Evolutionary conservation across 2,329 filamentous ascomycete species (phyloP).

Genomic region (Venturia carpophila): DNA sequence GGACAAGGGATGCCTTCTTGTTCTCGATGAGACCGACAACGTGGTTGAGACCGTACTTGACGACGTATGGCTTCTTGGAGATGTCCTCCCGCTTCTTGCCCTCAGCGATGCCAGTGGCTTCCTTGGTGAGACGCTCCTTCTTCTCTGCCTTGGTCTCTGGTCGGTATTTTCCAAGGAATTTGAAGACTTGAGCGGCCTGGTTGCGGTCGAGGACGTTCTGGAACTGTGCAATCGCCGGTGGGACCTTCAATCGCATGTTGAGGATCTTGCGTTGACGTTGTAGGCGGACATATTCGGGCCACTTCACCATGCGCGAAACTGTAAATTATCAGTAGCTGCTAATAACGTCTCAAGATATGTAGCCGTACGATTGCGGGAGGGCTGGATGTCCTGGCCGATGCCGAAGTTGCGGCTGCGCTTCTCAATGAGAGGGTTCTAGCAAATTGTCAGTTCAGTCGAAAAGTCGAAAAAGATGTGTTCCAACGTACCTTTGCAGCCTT

Average conservation of each 20-base stretch:
- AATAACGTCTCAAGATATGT: constrained; percentile 42
- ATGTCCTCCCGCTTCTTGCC: constrained; percentile 99
- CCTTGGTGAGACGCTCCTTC: constrained; percentile 98
- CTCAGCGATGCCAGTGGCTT: constrained; percentile 94
- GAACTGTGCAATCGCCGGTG: constrained; percentile 95
- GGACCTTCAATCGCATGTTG: constrained; percentile 96
- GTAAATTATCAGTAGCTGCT: background rate
- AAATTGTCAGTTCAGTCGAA: constrained; percentile 19
- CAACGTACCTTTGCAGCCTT: constrained; percentile 88
- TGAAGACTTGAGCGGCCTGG: constrained; percentile 93
- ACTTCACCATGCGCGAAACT: constrained; percentile 74
- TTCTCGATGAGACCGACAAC: constrained; percentile 57
- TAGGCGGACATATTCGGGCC: constrained; percentile 97
- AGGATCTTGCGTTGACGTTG: constrained; percentile 95
- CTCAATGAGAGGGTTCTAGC: constrained; percentile 97
- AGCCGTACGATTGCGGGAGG: constrained; percentile 65
- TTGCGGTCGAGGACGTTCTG: constrained; percentile 88
- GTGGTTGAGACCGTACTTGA: constrained; percentile 99
- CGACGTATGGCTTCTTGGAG: constrained; percentile 98
- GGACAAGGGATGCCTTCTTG: constrained; percentile 98
- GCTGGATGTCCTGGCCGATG: constrained; percentile 98
- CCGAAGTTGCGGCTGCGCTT: constrained; percentile 96
- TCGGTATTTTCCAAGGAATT: constrained; percentile 99
- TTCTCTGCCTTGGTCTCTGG: constrained; percentile 99
- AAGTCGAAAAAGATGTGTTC: background rate